phyloP scores from a whole-genome alignment of 1,284 basidiomycete species.

The Moniliophthora roreri region DNA sequence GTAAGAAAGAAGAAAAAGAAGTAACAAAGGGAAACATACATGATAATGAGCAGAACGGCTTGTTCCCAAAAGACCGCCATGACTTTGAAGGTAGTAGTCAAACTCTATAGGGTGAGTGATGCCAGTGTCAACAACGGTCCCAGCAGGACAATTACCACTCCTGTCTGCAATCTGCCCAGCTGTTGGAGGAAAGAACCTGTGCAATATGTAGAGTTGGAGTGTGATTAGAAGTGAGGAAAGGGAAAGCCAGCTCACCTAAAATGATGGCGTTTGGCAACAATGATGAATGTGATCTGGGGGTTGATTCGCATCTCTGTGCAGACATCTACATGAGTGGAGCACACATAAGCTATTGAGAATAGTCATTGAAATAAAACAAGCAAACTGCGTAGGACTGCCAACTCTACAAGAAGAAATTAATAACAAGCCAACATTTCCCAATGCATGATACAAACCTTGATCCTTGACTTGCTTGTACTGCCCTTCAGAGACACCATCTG shows the following conservation, averaged over 20 bases:
- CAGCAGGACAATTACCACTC: constrained; percentile 68
- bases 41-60: constrained; percentile 51
- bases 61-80: constrained; percentile 68
- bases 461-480: constrained; percentile 59
- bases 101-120: constrained; percentile 74
- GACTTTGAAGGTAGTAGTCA: constrained; percentile 79
- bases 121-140: constrained; percentile 71
- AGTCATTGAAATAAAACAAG: too few species aligned
- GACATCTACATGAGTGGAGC: constrained; percentile 40
- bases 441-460: constrained; percentile 34
- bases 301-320: constrained; percentile 53
- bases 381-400: too few species aligned
- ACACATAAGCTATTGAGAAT: constrained; percentile 8
- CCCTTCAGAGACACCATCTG: constrained; percentile 69
- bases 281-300: constrained; percentile 70
- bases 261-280: constrained; percentile 78
- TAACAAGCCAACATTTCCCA: neutral
- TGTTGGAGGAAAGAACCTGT: too few species aligned
- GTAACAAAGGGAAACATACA: constrained; percentile 26
- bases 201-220: neutral
- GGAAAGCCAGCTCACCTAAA: constrained; percentile 44
- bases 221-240: neutral
- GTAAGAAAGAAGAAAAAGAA: constrained; percentile 30
- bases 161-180: too few species aligned
- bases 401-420: too few species aligned